A percentile compares a stretch with the other conserved stretches of the same genome.
Conservation (phyloP, 2,329 filamentous ascomycete species). For the Cladosporium phlei region DNA sequence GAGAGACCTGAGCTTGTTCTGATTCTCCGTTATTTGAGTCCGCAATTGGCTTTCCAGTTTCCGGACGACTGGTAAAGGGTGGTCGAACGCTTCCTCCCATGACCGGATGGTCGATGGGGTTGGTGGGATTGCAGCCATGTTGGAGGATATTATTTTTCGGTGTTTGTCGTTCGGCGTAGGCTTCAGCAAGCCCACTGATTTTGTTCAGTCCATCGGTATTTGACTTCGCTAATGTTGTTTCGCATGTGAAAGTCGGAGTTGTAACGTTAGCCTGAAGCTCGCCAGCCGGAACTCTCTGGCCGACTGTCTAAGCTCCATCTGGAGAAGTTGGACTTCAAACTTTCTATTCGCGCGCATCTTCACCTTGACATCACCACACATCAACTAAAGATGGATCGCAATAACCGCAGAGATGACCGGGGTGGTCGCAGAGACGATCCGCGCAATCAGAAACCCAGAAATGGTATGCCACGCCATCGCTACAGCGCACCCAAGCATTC, state of each 20-base stretch:
- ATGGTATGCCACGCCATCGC: conserved; percentile 18
- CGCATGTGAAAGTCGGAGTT: conserved; percentile 8
- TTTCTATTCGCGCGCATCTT: conserved; percentile 4
- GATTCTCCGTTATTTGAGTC: conserved; percentile 57
- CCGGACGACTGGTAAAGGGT: conserved; percentile 58
- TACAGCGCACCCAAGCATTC: neutral
- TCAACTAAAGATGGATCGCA: conserved; percentile 23
- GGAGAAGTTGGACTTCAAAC: conserved; percentile 12
- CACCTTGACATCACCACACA: conserved; percentile 3
- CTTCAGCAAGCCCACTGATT: neutral
- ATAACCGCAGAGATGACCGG: conserved; percentile 23
- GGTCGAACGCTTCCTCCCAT: conserved; percentile 66
- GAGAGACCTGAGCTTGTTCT: conserved; percentile 60
- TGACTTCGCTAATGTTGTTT: neutral
- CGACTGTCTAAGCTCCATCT: neutral
- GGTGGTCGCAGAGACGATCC: conserved; percentile 23
- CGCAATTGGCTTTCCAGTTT: conserved; percentile 62
- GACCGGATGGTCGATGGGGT: conserved; percentile 48
- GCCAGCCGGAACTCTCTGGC: neutral
- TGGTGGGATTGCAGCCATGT: conserved; percentile 10
- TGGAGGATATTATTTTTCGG: neutral
- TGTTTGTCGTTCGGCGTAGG: neutral
- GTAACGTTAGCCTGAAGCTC: conserved; percentile 8
- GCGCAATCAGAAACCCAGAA: conserved; percentile 23
- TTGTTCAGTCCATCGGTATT: neutral